Base-by-base conservation (phyloP, 495 filamentous ascomycete species). In the Xylaria curta region DNA sequence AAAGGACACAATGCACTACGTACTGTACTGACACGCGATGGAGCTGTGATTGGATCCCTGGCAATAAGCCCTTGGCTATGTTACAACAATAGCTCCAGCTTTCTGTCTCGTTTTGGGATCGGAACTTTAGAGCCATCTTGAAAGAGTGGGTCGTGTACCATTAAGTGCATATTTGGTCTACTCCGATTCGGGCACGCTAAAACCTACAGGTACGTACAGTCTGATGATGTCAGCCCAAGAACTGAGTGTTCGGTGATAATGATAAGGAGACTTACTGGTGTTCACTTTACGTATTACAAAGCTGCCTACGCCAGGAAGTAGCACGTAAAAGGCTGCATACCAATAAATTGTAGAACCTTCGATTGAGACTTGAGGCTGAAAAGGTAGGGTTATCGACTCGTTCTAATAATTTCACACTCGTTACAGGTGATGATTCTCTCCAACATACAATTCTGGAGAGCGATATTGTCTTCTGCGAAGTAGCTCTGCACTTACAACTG, bases 1-100 rank as follows among this genome's bases (percentile, higher is more conserved):
- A 78, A 75, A 80, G 81, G 80, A 83, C 80, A 82, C 81, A 78
- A 81, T 72, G 63, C 70, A 72, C 38, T 42, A 13, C 9, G 38
- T 42, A 42, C 38, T 42, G 38, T 42, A 60, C 58, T 66, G 68
- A 70, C 70, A 13, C 77, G 77, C 77, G 75, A 74, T 76, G 75
- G 75, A 73, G 68, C 72, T 77, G 72, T 77, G 75, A 78, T 78
- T 78, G 77, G 76, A 78, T 78, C 75, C 75, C 72, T 73, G 62
- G 74, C 53, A 56, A 31, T 9, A 26, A 54, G 53, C n/a, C n/a
- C 46, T n/a, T n/a, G 46, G 63, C 28, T 47, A 53, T 47, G 53
- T 36, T n/a, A 17, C 66, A 59, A 40, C 40, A 38, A 17, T 51
- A 42, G 61, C 69, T 56, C 69, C 47, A 69, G 66, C 40, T 68